phyloP scores from a whole-genome alignment of 306 rosid species.

The Lathyrus aphaca region DNA sequence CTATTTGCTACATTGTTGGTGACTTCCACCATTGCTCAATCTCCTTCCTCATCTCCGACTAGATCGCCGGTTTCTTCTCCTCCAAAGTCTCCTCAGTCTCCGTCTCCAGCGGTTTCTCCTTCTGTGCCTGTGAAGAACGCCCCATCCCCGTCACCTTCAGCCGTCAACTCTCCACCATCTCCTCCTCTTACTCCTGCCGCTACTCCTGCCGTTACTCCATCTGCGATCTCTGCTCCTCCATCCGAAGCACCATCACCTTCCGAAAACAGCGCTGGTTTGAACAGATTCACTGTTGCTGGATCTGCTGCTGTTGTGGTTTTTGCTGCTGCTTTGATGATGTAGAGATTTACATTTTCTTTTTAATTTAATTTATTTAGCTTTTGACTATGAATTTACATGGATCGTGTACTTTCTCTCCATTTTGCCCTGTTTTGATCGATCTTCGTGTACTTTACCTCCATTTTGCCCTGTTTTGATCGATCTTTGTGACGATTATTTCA shows the following conservation, averaged over 20 bases:
- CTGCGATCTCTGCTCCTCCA: constrained; percentile 36
- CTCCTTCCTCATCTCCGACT: too few relatives aligned
- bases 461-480: neutral
- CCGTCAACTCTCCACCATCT: constrained; percentile 48
- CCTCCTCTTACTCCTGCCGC: constrained; percentile 41
- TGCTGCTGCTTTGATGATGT: constrained; percentile 38
- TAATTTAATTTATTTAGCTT: neutral
- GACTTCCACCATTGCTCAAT: too few relatives aligned
- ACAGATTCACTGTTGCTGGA: constrained; percentile 42
- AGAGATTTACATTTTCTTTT: constrained; percentile 14
- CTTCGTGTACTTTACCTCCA: neutral
- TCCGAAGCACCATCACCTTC: constrained; percentile 39
- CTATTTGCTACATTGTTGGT: too few relatives aligned
- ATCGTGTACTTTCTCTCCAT: neutral
- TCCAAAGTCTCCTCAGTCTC: constrained; percentile 3
- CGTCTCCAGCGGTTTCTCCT: too few relatives aligned
- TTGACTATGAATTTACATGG: neutral
- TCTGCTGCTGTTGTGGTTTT: constrained; percentile 31
- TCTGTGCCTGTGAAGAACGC: neutral
- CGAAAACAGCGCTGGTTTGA: constrained; percentile 35
- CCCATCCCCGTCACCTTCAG: constrained; percentile 43
- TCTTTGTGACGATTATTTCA: constrained; percentile 30
- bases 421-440: neutral
- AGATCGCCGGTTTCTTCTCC: constrained; percentile 21
- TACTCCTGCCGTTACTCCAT: constrained; percentile 41